These are phyloP conservation scores for Hypoxylon fragiforme DNA, from an alignment of 495 filamentous ascomycete species.

Conservation along the genomic window DNA sequence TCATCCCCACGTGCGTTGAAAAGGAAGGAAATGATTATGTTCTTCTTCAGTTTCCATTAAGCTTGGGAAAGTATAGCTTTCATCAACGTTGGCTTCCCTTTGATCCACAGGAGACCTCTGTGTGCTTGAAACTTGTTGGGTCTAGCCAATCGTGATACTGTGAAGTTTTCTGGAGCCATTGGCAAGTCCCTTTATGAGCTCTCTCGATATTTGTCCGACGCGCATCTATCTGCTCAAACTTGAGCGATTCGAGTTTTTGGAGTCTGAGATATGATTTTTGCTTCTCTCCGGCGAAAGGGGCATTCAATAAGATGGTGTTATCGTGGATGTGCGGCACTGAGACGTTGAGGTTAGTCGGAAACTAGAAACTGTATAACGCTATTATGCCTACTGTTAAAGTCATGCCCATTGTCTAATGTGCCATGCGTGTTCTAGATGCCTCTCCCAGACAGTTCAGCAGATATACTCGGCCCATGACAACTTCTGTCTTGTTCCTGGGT, in stretches of 20 bases:
- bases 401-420: too few species aligned
- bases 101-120: constrained; percentile 60
- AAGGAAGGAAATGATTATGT: constrained; percentile 48
- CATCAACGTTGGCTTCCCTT: constrained; percentile 60
- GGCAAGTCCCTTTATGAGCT: constrained; percentile 50
- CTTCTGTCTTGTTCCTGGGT: too few species aligned
- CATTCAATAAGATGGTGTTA: too few species aligned
- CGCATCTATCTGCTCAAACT: constrained; percentile 44
- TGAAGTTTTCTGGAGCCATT: constrained; percentile 49
- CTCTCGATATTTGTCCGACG: constrained; percentile 43
- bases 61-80: constrained; percentile 37
- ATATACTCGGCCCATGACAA: too few species aligned
- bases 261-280: too few species aligned
- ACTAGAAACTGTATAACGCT: too few species aligned
- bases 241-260: constrained; percentile 38
- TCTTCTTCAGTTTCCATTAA: constrained; percentile 4
- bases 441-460: too few species aligned
- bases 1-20: constrained; percentile 52
- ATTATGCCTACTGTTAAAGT: too few species aligned
- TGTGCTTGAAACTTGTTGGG: constrained; percentile 39
- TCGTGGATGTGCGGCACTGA: too few species aligned
- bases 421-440: too few species aligned
- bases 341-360: too few species aligned
- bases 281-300: too few species aligned
- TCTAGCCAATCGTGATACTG: constrained; percentile 56